Evolutionary conservation across 192 early-diverging fungal species (phyloP), one percentile per base, ranked within the genome.

Genomic region (Podila horticola): DNA sequence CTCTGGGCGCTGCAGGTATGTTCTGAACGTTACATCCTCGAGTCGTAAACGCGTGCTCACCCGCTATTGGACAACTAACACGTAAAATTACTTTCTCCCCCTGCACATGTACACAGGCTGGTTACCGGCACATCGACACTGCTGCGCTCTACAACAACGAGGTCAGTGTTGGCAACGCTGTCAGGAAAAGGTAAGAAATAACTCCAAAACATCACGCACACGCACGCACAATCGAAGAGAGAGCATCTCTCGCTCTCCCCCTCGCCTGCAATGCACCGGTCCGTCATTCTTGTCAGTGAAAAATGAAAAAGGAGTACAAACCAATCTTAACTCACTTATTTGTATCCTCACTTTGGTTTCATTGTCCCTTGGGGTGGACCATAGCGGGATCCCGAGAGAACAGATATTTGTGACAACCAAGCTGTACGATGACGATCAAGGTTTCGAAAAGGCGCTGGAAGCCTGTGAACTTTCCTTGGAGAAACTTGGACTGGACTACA

Each of bases 361-460:
- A 7, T 55, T 11, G 20, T 50, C 11, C 33, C 33, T 34, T 34
- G 6, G n/a, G n/a, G n/a, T n/a, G n/a, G n/a, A n/a, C n/a, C n/a
- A n/a, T n/a, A 84, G 84, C 71, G 83, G 83, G 31, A 74, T 87
- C 48, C 84, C 86, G 22, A 84, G 87, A 48, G 74, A 83, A 24
- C 69, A 91, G 69, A 83, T 93, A 50, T 93, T 88, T 72, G 70
- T 93, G 33, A 91, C 90, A 12, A 91, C 91, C 8, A 93, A 93
- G 71, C 79, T 93, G 19, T 84, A 75, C 82, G 77, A 87, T 67
- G 9, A 79, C 7, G 85, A 91, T 68, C 89, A 91, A 62, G 87
- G 87, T 0, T 85, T 66, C 60, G 74, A 88, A 2, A 79, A 71
- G 28, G 84, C 86, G 9, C 71, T 90, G 20, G 61, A 77, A 57